Conservation (phyloP, 2,329 filamentous ascomycete genomes). For the Magnaporthiopsis rhizophila region DNA sequence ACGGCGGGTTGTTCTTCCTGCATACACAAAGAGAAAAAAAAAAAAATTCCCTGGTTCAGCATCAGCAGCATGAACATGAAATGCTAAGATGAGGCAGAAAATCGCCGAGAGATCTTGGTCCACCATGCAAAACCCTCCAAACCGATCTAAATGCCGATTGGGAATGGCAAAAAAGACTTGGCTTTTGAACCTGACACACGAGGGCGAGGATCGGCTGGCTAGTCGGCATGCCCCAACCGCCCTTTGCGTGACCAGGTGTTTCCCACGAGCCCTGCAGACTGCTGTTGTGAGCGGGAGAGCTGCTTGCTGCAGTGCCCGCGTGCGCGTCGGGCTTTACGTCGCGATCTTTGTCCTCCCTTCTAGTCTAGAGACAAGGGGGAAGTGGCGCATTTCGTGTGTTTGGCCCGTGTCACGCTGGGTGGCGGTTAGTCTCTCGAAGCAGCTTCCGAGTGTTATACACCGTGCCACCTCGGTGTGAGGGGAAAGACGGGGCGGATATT, state of each 20-base stretch:
- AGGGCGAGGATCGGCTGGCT: too few relatives aligned
- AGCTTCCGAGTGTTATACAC: neutral
- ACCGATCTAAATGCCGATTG: neutral
- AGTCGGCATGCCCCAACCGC: neutral
- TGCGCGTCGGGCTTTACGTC: neutral
- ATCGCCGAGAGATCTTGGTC: neutral
- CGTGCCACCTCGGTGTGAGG: neutral
- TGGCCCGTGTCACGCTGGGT: neutral
- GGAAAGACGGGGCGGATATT: neutral
- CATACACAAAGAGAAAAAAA: too few relatives aligned
- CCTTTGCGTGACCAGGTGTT: neutral
- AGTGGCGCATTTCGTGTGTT: neutral
- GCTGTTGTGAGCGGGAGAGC: neutral
- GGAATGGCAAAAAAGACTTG: neutral
- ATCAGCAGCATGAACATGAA: neutral
- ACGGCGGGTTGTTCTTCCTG: too few relatives aligned
- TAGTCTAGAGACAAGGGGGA: too few relatives aligned
- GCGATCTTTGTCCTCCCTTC: neutral
- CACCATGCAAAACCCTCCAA: neutral
- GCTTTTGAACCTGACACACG: too few relatives aligned
- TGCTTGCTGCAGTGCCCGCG: slow-evolving; percentile 6
- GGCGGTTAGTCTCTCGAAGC: neutral
- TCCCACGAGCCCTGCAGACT: neutral
- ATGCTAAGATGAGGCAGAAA: neutral
- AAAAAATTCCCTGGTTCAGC: too few relatives aligned